Evolutionary conservation across 2,329 filamentous ascomycete genomes (phyloP).

Genomic region (Hypoxylon sp.): DNA sequence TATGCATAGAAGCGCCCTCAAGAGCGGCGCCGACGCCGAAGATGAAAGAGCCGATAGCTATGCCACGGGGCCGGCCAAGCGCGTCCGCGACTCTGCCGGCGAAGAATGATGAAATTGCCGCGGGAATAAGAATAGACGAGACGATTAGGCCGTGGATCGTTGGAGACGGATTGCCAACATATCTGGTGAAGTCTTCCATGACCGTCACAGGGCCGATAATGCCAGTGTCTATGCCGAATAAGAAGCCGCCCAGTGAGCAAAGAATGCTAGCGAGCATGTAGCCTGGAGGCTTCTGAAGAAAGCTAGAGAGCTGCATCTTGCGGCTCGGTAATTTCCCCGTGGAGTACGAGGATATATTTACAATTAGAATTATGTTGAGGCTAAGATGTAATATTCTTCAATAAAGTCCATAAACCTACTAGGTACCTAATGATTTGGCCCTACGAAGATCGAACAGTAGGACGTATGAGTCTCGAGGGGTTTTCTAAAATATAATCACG

Average conservation of each 20-base stretch:
- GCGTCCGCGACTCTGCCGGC: slow-evolving; percentile 68
- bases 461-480: background rate
- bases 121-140: slow-evolving; percentile 72
- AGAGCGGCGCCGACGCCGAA: slow-evolving; percentile 58
- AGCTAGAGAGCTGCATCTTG: slow-evolving; percentile 18
- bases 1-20: slow-evolving; percentile 43
- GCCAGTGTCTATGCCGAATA: slow-evolving; percentile 59
- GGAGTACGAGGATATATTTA: background rate
- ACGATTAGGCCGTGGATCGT: slow-evolving; percentile 72
- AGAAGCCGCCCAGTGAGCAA: slow-evolving; percentile 40
- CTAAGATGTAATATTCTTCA: background rate
- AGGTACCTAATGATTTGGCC: no score
- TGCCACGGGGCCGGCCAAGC: slow-evolving; percentile 66
- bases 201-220: slow-evolving; percentile 72
- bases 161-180: slow-evolving; percentile 67
- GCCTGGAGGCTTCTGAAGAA: slow-evolving; percentile 32
- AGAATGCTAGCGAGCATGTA: slow-evolving; percentile 37
- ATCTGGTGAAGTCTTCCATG: slow-evolving; percentile 66
- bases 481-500: slow-evolving; percentile 4
- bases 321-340: background rate
- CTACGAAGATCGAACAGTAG: background rate
- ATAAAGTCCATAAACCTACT: background rate
- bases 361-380: background rate
- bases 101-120: slow-evolving; percentile 71
- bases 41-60: slow-evolving; percentile 66